Conservation (phyloP, 495 filamentous ascomycete species). For the Parmelia sp. region DNA sequence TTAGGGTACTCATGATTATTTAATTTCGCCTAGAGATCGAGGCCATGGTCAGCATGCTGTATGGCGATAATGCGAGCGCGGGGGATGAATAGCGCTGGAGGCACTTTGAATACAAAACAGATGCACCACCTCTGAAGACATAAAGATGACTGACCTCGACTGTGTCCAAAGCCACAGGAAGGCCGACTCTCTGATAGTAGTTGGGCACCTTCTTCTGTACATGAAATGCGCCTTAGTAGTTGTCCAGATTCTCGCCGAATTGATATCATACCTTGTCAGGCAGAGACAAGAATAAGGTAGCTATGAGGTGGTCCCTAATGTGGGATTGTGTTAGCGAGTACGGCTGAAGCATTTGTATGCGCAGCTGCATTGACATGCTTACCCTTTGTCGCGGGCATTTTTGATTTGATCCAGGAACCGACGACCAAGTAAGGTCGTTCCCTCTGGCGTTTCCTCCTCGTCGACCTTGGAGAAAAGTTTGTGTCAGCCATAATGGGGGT, state of each 20-base stretch:
- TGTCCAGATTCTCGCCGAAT: background rate
- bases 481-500: conserved; percentile 13
- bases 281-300: conserved; percentile 63
- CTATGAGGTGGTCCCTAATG: conserved; percentile 50
- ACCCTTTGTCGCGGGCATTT: conserved; percentile 67
- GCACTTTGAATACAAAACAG: background rate
- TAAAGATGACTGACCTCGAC: conserved; percentile 47
- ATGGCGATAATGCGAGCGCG: background rate
- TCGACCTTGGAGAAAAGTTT: conserved; percentile 16
- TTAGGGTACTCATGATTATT: conserved; percentile 53
- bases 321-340: conserved; percentile 37
- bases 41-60: conserved; percentile 6
- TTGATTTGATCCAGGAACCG: conserved; percentile 59
- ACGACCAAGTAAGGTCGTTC: conserved; percentile 61
- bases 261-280: conserved; percentile 43
- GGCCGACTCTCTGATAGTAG: conserved; percentile 64
- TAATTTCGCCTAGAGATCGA: conserved; percentile 47
- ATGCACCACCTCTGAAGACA: background rate
- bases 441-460: conserved; percentile 49
- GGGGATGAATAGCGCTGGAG: background rate
- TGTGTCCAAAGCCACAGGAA: conserved; percentile 69
- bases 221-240: conserved; percentile 9
- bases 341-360: conserved; percentile 6
- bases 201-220: conserved; percentile 50
- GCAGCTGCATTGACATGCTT: conserved; percentile 26